Evolutionary conservation across 163 green algal species (phyloP), one percentile per base, ranked within the genome.

Genomic region (Scenedesmus sp.): DNA sequence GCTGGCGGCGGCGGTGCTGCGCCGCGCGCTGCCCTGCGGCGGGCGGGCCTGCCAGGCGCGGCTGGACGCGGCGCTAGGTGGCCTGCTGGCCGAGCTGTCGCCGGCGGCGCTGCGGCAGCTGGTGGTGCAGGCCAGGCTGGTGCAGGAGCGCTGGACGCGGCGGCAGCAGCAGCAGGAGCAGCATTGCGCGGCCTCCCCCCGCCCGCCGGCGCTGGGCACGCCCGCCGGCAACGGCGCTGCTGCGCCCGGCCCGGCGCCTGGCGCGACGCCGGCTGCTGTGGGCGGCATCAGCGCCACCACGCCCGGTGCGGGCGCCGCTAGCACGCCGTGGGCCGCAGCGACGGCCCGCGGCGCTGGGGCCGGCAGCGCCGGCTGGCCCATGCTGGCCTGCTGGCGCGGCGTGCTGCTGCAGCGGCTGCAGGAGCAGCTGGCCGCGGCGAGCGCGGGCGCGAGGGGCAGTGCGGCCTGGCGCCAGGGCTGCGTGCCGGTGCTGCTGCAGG

Each of bases 371-470:
- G 31, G 26, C 9, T 26, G 60, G 7, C 9, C 9, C 51, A 28
- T 60, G 34, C 24, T 24, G 22, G 15, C 18, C 9, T 36, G 63
- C 63, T 54, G 39, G 63, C 36, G 34, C 22, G 36, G 33, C 18
- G 33, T 29, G 63, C 22, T 36, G 36, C 63, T 26, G 63, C 36
- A 60, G n/a, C 42, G 47, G 63, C 60, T 48, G 60, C 60, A 69
- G 60, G 17, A 24, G 56, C 56, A 42, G 56, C 56, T 63, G 56
- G 22, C 4, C n/a, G 29, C 24, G 56, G n/a, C 33, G 56, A 22
- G 18, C 4, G 22, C 36, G 33, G 22, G 33, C 39, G 24, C 56
- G 9, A 24, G 0, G 20, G 53, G 2, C 26, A 33, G 36, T 26
- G 17, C 29, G 47, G 26, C 2, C 62, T 1, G 33, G 24, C 33